phyloP scores from a whole-genome alignment of 1,284 basidiomycete species.

The Moesziomyces sp. region DNA sequence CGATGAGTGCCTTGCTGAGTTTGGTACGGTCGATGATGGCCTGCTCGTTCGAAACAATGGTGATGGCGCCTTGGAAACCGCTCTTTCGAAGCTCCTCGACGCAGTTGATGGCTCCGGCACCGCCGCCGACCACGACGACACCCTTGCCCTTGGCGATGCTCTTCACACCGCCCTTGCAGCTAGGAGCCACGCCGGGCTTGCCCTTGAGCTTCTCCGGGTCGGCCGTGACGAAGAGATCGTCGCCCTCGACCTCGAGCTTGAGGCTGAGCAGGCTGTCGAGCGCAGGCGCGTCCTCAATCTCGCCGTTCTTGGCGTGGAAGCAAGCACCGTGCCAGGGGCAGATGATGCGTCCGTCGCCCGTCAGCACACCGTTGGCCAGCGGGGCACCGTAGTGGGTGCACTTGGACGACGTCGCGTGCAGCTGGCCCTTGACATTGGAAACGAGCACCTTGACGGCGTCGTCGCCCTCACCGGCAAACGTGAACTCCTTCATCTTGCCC shows the following conservation, averaged over 20 bases:
- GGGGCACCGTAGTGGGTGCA: slow-evolving; percentile 89
- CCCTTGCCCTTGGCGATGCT: slow-evolving; percentile 71
- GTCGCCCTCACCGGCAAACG: slow-evolving; percentile 79
- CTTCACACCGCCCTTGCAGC: slow-evolving; percentile 61
- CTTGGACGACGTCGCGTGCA: slow-evolving; percentile 80
- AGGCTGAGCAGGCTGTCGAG: slow-evolving; percentile 85
- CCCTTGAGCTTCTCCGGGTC: slow-evolving; percentile 74
- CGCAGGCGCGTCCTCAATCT: slow-evolving; percentile 86
- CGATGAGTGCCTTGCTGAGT: slow-evolving; percentile 86
- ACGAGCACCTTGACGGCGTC: slow-evolving; percentile 72
- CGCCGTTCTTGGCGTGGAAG: slow-evolving; percentile 77
- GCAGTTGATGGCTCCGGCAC: slow-evolving; percentile 81
- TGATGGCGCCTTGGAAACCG: slow-evolving; percentile 81
- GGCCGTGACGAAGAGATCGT: slow-evolving; percentile 84
- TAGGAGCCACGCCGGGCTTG: slow-evolving; percentile 52
- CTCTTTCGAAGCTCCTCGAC: slow-evolving; percentile 87
- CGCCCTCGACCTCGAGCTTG: slow-evolving; percentile 75
- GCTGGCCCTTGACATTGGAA: slow-evolving; percentile 77
- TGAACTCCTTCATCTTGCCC: slow-evolving; percentile 75
- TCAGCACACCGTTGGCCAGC: slow-evolving; percentile 83
- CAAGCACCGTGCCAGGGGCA: slow-evolving; percentile 93
- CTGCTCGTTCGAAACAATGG: slow-evolving; percentile 81
- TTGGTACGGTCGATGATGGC: slow-evolving; percentile 90
- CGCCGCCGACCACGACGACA: slow-evolving; percentile 87
- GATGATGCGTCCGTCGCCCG: slow-evolving; percentile 80